Evolutionary conservation across 345 rosid genomes (phyloP), one percentile per base, ranked within the genome.

Genomic region (Gossypium arboreum): DNA sequence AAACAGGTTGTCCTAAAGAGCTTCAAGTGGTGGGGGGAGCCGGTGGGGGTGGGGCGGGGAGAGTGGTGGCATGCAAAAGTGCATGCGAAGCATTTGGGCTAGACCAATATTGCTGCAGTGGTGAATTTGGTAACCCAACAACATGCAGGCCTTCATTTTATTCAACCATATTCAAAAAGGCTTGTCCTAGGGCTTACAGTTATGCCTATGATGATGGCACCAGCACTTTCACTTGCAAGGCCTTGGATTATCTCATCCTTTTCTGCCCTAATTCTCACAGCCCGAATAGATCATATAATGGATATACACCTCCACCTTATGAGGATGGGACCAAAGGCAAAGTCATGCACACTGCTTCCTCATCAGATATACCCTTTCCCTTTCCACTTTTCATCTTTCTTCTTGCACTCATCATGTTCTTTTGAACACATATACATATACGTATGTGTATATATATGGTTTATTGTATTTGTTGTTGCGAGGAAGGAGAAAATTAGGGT

Each of bases 181-280:
- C 96, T 66, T 94, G 98, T 76, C 98, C 98, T 15, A 84, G 87
- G 75, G 97, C 98, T 61, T 92, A 92, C 51, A 94, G 95, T 84
- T 91, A 88, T 79, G 95, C 96, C 48, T 94, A 79, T 47, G 95
- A 90, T 48, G 92, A 92, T 74, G 85, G 88, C 66, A 91, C 92
- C 67, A 89, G 97, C 84, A 90, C 90, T 73, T 94, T 91, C 76
- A 89, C 98, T n/a, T 94, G 98, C 94, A 89, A 92, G 82, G 92
- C 97, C 66, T 82, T 78, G 45, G 91, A 90, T 71, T 90, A 92
- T 77, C 83, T 80, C 64, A 85, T 92, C 77, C 44, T 88, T 50
- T 94, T 94, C 88, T 94, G 98, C 83, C 97, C 97, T 58, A 79
- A 12, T 39, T 9, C 82, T 64, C 70, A 68, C 88, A 88, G 92